Conservation (phyloP, 306 rosid genomes). For the Castanea mollissima region DNA sequence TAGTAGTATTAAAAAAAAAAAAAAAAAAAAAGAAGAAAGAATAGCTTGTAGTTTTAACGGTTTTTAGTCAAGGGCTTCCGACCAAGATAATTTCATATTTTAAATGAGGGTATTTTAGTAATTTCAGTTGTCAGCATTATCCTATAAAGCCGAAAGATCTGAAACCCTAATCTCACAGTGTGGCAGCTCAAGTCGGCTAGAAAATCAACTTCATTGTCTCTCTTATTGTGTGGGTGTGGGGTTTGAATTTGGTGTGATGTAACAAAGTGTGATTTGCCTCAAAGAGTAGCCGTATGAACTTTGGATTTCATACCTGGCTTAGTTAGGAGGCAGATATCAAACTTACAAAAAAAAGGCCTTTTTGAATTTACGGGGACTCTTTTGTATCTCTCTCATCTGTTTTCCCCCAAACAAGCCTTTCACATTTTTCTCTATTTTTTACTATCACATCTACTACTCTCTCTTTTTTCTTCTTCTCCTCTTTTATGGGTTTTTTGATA, state of each 20-base stretch:
- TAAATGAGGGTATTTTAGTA: too few relatives aligned
- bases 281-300: slow-evolving; percentile 13
- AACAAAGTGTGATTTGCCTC: background rate
- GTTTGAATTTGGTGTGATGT: background rate
- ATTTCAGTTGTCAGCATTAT: too few relatives aligned
- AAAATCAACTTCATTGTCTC: background rate
- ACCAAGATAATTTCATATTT: too few relatives aligned
- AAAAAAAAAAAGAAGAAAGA: too few relatives aligned
- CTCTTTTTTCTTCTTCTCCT: background rate
- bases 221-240: background rate
- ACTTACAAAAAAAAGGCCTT: background rate
- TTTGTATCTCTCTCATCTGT: background rate
- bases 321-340: slow-evolving; percentile 21
- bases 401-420: slow-evolving; percentile 24
- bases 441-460: too few relatives aligned
- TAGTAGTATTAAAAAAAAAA: too few relatives aligned
- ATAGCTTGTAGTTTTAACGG: too few relatives aligned
- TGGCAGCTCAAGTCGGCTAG: background rate
- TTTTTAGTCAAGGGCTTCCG: too few relatives aligned
- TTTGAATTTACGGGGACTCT: slow-evolving; percentile 2
- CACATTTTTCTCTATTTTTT: background rate
- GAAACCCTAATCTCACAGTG: too few relatives aligned
- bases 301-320: slow-evolving; percentile 2
- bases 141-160: too few relatives aligned
- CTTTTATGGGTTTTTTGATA: background rate